These are phyloP conservation scores for Toxoplasma gondii DNA, from an alignment of 169 alveolate species.

Conservation along the genomic window DNA sequence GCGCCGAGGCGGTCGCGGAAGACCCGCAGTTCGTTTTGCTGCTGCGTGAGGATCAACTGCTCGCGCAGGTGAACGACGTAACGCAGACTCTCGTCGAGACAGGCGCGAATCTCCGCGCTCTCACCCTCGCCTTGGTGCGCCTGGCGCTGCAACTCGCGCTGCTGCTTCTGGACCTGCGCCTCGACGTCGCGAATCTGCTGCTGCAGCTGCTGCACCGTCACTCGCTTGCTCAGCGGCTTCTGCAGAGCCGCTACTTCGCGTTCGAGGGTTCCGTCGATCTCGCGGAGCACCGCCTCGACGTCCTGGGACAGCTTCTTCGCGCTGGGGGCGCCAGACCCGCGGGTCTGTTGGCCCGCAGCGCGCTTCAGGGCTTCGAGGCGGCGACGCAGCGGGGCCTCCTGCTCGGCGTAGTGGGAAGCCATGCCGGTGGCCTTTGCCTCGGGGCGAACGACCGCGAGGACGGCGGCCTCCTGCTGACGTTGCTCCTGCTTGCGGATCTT, in stretches of 20 bases:
- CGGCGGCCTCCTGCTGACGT: slow-evolving; percentile 64
- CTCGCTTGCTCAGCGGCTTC: slow-evolving; percentile 65
- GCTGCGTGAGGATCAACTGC: slow-evolving; percentile 68
- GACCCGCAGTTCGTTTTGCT: slow-evolving; percentile 62
- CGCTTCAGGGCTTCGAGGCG: slow-evolving; percentile 31
- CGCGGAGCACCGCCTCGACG: slow-evolving; percentile 39
- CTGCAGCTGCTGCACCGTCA: slow-evolving; percentile 68
- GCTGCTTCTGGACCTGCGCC: slow-evolving; percentile 66
- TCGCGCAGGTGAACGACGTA: slow-evolving; percentile 57
- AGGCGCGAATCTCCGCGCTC: background rate
- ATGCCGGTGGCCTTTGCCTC: slow-evolving; percentile 50
- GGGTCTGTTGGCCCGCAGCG: background rate
- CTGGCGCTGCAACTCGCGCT: slow-evolving; percentile 55
- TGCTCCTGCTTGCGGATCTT: slow-evolving; percentile 69
- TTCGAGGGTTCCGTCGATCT: slow-evolving; percentile 46
- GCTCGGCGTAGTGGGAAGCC: slow-evolving; percentile 31
- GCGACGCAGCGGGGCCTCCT: slow-evolving; percentile 6
- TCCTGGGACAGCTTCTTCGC: slow-evolving; percentile 31
- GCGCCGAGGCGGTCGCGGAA: slow-evolving; percentile 55
- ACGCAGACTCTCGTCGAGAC: slow-evolving; percentile 62
- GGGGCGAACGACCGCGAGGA: slow-evolving; percentile 32
- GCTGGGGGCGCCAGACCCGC: slow-evolving; percentile 30
- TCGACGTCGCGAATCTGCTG: slow-evolving; percentile 65
- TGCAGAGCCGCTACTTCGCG: slow-evolving; percentile 46
- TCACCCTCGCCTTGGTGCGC: slow-evolving; percentile 56